Conservation (phyloP, 2,329 filamentous ascomycete genomes). For the Aureobasidium sp. region DNA sequence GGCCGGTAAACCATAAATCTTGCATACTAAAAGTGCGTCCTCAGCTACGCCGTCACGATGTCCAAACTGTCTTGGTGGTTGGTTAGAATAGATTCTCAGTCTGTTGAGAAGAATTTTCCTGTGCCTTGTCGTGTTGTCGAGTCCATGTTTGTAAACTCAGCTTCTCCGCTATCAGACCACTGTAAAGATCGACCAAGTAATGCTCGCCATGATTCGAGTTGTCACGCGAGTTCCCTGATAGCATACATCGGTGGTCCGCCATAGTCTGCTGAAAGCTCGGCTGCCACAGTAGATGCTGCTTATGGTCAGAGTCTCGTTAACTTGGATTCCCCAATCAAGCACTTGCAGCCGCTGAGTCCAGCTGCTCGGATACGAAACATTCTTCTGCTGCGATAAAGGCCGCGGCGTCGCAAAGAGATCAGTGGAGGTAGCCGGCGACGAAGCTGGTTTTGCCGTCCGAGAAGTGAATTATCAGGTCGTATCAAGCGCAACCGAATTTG, state of each 20-base stretch:
- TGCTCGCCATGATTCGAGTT: slow-evolving; percentile 65
- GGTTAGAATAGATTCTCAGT: slow-evolving; percentile 49
- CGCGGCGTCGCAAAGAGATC: too few relatives aligned
- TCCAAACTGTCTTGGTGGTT: slow-evolving; percentile 61
- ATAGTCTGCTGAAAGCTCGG: slow-evolving; percentile 38
- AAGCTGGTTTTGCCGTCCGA: too few relatives aligned
- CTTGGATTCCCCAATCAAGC: neutral
- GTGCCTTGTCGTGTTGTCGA: slow-evolving; percentile 30
- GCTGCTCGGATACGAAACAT: too few relatives aligned
- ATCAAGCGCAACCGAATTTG: too few relatives aligned
- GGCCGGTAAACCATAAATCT: slow-evolving; percentile 66
- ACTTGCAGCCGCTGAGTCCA: too few relatives aligned
- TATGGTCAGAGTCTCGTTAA: too few relatives aligned
- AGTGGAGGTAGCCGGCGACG: too few relatives aligned
- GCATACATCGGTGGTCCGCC: slow-evolving; percentile 44
- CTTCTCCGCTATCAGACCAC: slow-evolving; percentile 62
- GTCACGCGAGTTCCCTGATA: slow-evolving; percentile 58
- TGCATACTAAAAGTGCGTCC: slow-evolving; percentile 66
- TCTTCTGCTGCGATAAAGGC: too few relatives aligned
- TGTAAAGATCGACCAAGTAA: slow-evolving; percentile 61
- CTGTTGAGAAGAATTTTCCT: slow-evolving; percentile 51
- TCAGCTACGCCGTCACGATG: slow-evolving; percentile 62
- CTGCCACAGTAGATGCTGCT: slow-evolving; percentile 29
- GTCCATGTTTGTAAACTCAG: slow-evolving; percentile 43
- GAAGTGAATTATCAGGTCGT: too few relatives aligned